These are phyloP conservation scores for Amyloporia xantha DNA, from an alignment of 768 basidiomycete genomes.

Conservation along the genomic window DNA sequence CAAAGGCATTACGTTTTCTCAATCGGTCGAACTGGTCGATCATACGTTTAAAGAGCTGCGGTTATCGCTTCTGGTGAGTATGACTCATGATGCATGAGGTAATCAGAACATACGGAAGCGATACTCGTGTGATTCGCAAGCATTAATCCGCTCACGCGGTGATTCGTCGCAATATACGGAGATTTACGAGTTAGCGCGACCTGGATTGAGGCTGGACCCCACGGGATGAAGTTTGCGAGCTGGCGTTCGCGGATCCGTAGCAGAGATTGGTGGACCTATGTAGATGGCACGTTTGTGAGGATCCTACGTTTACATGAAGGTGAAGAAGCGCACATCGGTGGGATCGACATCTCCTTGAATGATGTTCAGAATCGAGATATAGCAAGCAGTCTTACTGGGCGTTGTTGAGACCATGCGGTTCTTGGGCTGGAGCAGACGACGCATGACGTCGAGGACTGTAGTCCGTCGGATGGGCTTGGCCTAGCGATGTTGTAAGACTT, in stretches of 20 bases:
- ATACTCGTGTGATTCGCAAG: conserved; percentile 99
- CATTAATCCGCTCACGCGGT: conserved; percentile 97
- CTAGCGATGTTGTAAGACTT: conserved; percentile 22
- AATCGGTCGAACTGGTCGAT: conserved; percentile 91
- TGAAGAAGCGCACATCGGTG: conserved; percentile 65
- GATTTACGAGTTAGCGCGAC: conserved; percentile 90
- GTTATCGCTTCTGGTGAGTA: no score
- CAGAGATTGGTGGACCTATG: conserved; percentile 92
- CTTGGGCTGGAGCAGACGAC: conserved; percentile 93
- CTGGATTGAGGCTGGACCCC: conserved; percentile 98
- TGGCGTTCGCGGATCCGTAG: conserved; percentile 95
- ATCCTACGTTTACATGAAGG: conserved; percentile 5
- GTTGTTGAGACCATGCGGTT: conserved; percentile 96
- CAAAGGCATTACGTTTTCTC: conserved; percentile 82
- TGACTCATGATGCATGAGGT: background rate
- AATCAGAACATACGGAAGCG: conserved; percentile 65
- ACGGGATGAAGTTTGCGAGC: conserved; percentile 96
- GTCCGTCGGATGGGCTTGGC: conserved; percentile 94
- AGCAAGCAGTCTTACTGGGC: conserved; percentile 89
- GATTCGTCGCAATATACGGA: conserved; percentile 81
- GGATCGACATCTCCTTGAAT: conserved; percentile 99
- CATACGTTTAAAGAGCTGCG: conserved; percentile 90
- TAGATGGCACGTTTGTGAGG: background rate
- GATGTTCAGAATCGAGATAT: conserved; percentile 96
- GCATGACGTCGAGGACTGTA: conserved; percentile 98